These are phyloP conservation scores for Salix exigua DNA, from an alignment of 345 rosid genomes.

Conservation along the genomic window DNA sequence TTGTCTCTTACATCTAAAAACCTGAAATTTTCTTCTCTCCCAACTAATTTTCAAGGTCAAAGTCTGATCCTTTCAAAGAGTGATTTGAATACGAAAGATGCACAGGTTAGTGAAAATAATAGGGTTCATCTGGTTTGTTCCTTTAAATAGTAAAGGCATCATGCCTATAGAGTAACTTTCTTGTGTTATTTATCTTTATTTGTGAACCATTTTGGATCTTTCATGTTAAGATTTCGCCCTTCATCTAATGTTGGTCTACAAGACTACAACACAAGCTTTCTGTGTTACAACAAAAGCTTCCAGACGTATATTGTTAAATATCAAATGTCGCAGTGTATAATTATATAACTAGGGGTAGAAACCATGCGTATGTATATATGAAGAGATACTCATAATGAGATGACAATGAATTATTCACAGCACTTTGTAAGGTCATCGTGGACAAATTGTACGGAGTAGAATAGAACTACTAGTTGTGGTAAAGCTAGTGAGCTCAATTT, in stretches of 20 bases:
- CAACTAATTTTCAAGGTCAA: conserved; percentile 6
- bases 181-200: too few species aligned
- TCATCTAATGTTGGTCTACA: not conserved
- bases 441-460: too few species aligned
- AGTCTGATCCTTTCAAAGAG: conserved; percentile 2
- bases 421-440: too few species aligned
- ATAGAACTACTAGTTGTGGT: too few species aligned
- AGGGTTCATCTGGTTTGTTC: not conserved
- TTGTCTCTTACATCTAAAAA: conserved; percentile 3
- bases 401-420: not conserved
- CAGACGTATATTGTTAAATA: not conserved
- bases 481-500: too few species aligned
- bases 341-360: not conserved
- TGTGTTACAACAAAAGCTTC: not conserved
- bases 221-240: too few species aligned
- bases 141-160: not conserved
- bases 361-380: not conserved
- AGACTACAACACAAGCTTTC: not conserved
- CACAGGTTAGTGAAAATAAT: conserved; percentile 20
- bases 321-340: not conserved
- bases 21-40: conserved; percentile 4
- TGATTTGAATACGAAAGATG: conserved; percentile 10
- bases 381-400: not conserved
- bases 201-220: too few species aligned
- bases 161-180: too few species aligned